Base-by-base conservation (phyloP, 169 alveolate genomes). In the Plasmodium adleri region DNA sequence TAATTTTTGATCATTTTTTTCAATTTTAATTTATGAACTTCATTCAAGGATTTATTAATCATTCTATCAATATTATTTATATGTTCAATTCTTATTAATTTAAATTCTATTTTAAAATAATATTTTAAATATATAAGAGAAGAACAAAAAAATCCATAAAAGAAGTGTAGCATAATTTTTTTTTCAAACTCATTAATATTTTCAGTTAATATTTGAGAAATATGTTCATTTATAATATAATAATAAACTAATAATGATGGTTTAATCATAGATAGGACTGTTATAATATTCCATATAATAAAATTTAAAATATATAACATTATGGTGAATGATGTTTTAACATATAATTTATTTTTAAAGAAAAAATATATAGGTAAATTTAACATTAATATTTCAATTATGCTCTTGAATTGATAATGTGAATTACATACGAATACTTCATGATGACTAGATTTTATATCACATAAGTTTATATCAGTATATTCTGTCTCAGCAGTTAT, bases 61-160 rank as follows among this genome's bases (percentile, higher is more conserved):
- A 78, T 9, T 24, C 28, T 12, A 7, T 66, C 78, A 45, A 78
- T 64, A 70, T 78, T 17, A 32, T 78, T 50, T 70, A 78, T 50
- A 45, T 78, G 72, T 24, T 64, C 75, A 10, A 64, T 54, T 45
- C 52, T 78, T 52, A 78, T 78, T 43, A 78, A 50, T 70, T 78
- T 78, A 50, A 78, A 78, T 70, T 78, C 80, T 17, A 59, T 52
- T 22, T 66, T 49, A 45, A 78, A 64, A 64, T 78, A 43, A 64
- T 43, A 64, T 64, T 78, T 78, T 28, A 78, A 78, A 78, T 78
- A 78, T 78, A 64, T 52, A 49, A 78, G 24, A 7, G 89, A 78
- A 22, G 78, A 52, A 52, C 47, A 49, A 66, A 78, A 78, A 60
- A 78, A 78, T 15, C 89, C 89, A 10, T 64, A 78, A 47, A 78